A percentile compares a stretch with the other conserved stretches of the same genome.
These are phyloP conservation scores for Breviolum minutum DNA, from an alignment of 73 alveolate genomes.

Conservation along the genomic window DNA sequence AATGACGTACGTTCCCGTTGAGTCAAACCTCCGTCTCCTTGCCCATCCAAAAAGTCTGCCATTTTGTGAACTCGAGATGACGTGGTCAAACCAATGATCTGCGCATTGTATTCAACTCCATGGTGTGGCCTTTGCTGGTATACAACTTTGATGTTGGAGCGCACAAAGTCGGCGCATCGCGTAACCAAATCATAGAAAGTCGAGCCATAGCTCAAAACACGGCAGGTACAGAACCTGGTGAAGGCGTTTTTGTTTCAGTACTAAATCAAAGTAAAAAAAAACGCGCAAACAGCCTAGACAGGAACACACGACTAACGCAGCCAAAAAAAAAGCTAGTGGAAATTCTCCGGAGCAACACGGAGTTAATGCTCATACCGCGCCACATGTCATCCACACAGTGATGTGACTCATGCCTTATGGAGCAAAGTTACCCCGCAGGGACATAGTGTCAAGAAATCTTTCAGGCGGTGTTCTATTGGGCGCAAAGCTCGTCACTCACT, in stretches of 20 bases:
- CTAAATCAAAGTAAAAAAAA: too few relatives aligned
- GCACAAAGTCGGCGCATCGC: neutral
- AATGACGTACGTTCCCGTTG: neutral
- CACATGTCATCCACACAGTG: conserved; percentile 15
- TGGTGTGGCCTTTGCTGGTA: neutral
- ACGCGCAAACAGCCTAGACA: neutral
- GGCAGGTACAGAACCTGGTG: neutral
- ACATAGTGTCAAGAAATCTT: neutral
- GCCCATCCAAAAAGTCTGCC: neutral
- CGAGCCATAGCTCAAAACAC: conserved; percentile 16
- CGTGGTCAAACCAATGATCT: neutral
- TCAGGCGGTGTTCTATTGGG: too few relatives aligned
- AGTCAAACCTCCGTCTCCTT: neutral
- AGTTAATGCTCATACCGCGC: neutral
- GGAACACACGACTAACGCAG: neutral
- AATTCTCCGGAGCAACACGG: neutral
- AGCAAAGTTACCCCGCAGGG: neutral
- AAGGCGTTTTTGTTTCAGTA: neutral
- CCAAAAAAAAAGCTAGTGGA: neutral
- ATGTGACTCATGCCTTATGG: neutral
- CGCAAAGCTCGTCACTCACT: too few relatives aligned
- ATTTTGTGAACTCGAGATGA: neutral
- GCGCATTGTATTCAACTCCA: neutral
- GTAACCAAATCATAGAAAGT: neutral
- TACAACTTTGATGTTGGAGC: neutral